Conservation (phyloP, 768 basidiomycete genomes). For the Pleurotus pulmonarius region DNA sequence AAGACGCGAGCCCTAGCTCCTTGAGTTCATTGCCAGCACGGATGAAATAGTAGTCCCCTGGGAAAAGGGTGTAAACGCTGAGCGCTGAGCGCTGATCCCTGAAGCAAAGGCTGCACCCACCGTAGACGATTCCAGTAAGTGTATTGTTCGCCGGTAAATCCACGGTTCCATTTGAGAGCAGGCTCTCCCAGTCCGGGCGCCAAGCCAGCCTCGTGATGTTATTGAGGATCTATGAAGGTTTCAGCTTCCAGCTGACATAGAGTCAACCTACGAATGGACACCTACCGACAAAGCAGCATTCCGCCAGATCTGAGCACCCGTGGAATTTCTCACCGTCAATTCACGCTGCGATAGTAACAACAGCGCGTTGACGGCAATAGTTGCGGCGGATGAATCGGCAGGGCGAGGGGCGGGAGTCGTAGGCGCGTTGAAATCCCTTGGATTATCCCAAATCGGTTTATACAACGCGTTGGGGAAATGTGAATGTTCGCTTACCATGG, state of each 20-base stretch:
- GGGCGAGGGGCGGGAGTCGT: constrained; percentile 47
- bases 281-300: constrained; percentile 46
- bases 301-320: constrained; percentile 34
- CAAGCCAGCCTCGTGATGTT: constrained; percentile 50
- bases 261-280: not conserved
- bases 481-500: constrained; percentile 47
- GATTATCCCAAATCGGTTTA: not conserved
- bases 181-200: constrained; percentile 58
- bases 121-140: constrained; percentile 59
- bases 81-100: not conserved
- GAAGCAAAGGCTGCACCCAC: constrained; percentile 20
- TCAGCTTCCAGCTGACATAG: not conserved
- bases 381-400: constrained; percentile 70
- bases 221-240: constrained; percentile 33
- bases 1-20: constrained; percentile 26
- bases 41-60: constrained; percentile 46
- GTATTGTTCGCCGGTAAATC: constrained; percentile 53
- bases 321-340: constrained; percentile 22
- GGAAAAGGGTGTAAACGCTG: too few relatives aligned
- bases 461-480: not conserved
- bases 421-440: constrained; percentile 71
- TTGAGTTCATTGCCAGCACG: constrained; percentile 34
- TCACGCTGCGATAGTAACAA: constrained; percentile 50
- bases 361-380: constrained; percentile 56
- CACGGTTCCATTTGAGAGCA: constrained; percentile 65